Evolutionary conservation across 225 moss, liverwort and hornwort genomes (phyloP).

Genomic region (Straminergon stramineum): DNA sequence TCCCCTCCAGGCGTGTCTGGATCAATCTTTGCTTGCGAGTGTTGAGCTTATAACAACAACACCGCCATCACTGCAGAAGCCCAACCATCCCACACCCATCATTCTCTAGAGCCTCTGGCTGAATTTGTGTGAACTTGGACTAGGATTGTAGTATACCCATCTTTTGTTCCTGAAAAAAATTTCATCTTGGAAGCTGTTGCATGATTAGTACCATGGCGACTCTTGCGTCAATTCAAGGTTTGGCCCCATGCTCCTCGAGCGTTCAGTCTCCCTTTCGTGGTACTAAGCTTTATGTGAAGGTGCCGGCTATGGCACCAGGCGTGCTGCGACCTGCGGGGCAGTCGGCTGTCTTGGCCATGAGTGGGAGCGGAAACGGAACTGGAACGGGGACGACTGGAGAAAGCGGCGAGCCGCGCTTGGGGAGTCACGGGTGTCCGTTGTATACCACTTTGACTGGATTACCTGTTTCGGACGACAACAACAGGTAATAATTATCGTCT

Average conservation of each 20-base stretch:
- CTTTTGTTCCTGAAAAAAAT: not conserved
- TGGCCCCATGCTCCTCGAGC: not conserved
- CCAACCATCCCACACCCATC: not conserved
- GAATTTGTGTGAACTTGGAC: not conserved
- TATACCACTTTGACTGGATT: conserved; percentile 60
- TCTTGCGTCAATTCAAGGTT: conserved; percentile 10
- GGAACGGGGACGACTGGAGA: conserved; percentile 10
- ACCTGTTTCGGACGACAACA: conserved; percentile 66
- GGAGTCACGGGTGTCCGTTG: conserved; percentile 53
- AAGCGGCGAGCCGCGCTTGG: conserved; percentile 43
- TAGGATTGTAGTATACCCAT: not conserved
- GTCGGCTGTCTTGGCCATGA: not conserved
- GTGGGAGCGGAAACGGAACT: not conserved
- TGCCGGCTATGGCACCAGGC: conserved; percentile 8
- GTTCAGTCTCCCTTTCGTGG: conserved; percentile 23
- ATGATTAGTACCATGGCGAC: conserved; percentile 19
- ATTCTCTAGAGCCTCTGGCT: too few species aligned
- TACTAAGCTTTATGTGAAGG: conserved; percentile 24
- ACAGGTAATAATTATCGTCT: conserved; percentile 25
- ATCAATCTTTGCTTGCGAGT: not conserved
- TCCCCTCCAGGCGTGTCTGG: not conserved
- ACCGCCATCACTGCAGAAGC: not conserved
- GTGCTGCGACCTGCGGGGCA: not conserved
- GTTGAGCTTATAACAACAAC: not conserved
- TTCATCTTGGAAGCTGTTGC: not conserved